Conservation (phyloP, 148 eudicot genomes). For the Cornus suecica region DNA sequence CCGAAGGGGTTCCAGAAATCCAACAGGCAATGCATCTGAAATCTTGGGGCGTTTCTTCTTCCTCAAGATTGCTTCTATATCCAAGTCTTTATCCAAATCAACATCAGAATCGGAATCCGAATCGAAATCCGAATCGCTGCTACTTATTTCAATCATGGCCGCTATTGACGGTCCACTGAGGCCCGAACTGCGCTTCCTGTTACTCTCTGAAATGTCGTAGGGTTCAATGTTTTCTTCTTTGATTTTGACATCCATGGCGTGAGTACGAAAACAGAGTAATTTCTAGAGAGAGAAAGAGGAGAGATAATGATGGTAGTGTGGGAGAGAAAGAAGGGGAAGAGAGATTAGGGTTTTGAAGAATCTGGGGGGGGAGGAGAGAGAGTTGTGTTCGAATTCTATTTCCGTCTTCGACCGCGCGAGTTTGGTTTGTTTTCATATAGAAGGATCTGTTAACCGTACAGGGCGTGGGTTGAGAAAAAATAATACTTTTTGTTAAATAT, state of each 20-base stretch:
- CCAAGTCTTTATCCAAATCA: conserved; percentile 2
- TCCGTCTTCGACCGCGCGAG: not conserved
- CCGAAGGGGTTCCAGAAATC: conserved; percentile 18
- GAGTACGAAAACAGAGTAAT: not conserved
- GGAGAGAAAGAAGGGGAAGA: not conserved
- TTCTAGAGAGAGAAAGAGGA: no score
- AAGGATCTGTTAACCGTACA: no score
- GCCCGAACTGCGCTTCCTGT: not conserved
- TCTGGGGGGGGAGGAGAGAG: not conserved
- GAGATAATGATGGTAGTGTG: not conserved
- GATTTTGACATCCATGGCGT: conserved; percentile 10
- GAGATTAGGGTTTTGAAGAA: not conserved
- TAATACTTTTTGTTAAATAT: no score
- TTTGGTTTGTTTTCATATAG: not conserved
- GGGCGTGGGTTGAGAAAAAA: no score
- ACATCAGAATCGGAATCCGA: not conserved
- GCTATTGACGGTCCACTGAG: no score
- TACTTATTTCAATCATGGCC: not conserved
- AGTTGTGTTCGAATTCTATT: not conserved
- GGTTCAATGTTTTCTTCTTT: conserved; percentile 1
- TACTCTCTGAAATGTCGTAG: not conserved
- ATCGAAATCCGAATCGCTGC: conserved; percentile 4
- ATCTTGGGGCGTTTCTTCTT: conserved; percentile 9
- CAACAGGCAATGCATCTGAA: conserved; percentile 5
- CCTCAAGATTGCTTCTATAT: conserved; percentile 1